Evolutionary conservation across 2,329 filamentous ascomycete species (phyloP).

Genomic region (Lachnellula hyalina): DNA sequence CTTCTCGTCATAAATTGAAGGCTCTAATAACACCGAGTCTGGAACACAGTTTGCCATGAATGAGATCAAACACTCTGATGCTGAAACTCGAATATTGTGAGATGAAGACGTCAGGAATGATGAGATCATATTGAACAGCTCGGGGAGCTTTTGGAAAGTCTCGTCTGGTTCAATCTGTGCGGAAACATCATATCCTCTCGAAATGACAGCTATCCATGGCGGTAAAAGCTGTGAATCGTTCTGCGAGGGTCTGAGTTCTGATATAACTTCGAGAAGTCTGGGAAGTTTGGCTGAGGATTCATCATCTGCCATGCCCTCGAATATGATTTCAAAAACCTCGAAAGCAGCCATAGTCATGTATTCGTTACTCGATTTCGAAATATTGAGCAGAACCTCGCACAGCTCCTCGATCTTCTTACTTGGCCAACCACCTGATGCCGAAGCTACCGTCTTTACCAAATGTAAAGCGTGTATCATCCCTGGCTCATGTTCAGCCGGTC

Average conservation of each 20-base stretch:
- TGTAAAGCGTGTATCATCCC: constrained; percentile 87
- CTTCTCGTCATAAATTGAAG: constrained; percentile 90
- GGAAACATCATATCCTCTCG: constrained; percentile 88
- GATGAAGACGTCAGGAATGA: constrained; percentile 80
- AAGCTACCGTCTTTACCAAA: constrained; percentile 82
- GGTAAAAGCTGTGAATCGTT: constrained; percentile 94
- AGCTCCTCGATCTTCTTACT: constrained; percentile 91
- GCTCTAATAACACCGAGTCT: constrained; percentile 74
- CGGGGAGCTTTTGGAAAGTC: constrained; percentile 84
- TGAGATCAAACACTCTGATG: constrained; percentile 90
- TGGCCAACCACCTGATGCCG: constrained; percentile 88
- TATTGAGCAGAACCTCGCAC: constrained; percentile 82
- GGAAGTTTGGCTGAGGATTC: constrained; percentile 85
- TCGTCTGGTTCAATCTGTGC: constrained; percentile 84
- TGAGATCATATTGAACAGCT: constrained; percentile 74
- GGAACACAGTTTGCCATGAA: constrained; percentile 90
- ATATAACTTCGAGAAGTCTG: constrained; percentile 82
- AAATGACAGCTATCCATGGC: constrained; percentile 94
- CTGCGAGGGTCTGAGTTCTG: constrained; percentile 82
- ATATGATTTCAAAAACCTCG: constrained; percentile 96
- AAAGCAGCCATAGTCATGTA: constrained; percentile 96
- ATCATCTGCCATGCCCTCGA: constrained; percentile 80
- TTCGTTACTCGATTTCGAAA: constrained; percentile 86
- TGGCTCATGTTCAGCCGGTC: constrained; percentile 64
- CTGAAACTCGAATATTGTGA: constrained; percentile 89